Conservation (phyloP, 1,139 yeast genomes). For the Waltiozyma solani region DNA sequence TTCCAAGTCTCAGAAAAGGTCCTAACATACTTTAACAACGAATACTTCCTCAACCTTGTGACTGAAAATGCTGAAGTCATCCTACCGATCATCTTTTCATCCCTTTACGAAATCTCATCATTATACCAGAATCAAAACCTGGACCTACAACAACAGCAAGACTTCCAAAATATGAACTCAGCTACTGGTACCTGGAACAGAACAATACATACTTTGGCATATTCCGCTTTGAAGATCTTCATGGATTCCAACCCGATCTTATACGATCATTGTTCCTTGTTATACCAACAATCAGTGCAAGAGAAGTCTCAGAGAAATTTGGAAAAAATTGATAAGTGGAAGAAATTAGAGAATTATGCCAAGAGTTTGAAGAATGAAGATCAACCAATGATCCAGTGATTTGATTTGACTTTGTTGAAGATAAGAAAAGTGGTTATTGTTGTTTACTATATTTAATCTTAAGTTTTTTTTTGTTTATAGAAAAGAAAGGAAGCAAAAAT, state of each 20-base stretch:
- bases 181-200: conserved; percentile 64
- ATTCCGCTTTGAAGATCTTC: conserved; percentile 82
- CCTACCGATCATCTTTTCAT: conserved; percentile 83
- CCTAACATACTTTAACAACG: conserved; percentile 89
- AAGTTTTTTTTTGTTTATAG: no score
- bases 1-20: conserved; percentile 97
- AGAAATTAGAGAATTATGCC: conserved; percentile 57
- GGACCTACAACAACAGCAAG: background rate
- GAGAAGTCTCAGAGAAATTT: conserved; percentile 50
- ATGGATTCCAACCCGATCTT: conserved; percentile 89
- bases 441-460: no score
- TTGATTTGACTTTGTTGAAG: no score
- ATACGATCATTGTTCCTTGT: conserved; percentile 84
- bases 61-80: conserved; percentile 90
- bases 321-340: conserved; percentile 69
- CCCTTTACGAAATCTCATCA: conserved; percentile 70
- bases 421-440: no score
- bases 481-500: no score
- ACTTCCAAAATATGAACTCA: conserved; percentile 26
- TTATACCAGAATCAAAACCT: conserved; percentile 17
- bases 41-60: conserved; percentile 80
- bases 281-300: conserved; percentile 68
- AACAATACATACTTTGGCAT: conserved; percentile 85
- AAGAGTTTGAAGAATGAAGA: background rate
- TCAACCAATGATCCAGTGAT: background rate